Conservation (phyloP, 176 grass and related monocot genomes). For the Chloris gayana region DNA sequence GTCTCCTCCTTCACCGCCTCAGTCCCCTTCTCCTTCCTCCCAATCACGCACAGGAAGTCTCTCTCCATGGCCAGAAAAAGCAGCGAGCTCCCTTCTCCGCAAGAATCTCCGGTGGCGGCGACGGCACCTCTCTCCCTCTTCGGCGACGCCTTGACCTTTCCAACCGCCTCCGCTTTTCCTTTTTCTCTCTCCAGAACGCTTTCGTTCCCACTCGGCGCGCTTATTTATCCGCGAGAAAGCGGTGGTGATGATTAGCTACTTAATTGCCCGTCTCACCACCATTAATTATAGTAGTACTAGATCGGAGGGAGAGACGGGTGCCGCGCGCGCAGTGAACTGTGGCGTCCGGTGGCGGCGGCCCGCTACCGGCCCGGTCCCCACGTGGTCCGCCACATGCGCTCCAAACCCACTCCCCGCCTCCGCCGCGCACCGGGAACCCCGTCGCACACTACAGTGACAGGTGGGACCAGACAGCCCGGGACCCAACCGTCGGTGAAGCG, state of each 20-base stretch:
- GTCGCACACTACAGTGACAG: background rate
- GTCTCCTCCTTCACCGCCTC: conserved; percentile 8
- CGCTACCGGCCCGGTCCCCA: background rate
- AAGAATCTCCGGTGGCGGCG: background rate
- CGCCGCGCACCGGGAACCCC: background rate
- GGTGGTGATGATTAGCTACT: conserved; percentile 39
- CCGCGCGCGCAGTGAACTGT: background rate
- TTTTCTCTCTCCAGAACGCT: background rate
- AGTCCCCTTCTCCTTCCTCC: conserved; percentile 19
- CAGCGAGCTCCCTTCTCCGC: background rate
- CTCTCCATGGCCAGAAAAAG: conserved; percentile 54
- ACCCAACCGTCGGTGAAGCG: accelerated
- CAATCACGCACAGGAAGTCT: conserved; percentile 75
- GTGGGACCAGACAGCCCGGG: accelerated
- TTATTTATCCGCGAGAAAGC: conserved; percentile 45
- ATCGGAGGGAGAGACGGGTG: background rate
- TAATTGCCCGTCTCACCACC: conserved; percentile 13
- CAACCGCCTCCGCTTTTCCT: background rate
- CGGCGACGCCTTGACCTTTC: conserved; percentile 37
- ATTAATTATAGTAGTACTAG: background rate
- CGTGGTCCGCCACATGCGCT: background rate
- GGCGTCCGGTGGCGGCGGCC: background rate
- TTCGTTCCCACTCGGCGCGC: background rate
- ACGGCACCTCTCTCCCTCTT: background rate
- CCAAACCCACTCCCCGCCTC: background rate